Percentiles rank a stretch among this genome's conserved stretches.
phyloP scores from a whole-genome alignment of 768 basidiomycete species.

The Hebeloma cylindrosporum region DNA sequence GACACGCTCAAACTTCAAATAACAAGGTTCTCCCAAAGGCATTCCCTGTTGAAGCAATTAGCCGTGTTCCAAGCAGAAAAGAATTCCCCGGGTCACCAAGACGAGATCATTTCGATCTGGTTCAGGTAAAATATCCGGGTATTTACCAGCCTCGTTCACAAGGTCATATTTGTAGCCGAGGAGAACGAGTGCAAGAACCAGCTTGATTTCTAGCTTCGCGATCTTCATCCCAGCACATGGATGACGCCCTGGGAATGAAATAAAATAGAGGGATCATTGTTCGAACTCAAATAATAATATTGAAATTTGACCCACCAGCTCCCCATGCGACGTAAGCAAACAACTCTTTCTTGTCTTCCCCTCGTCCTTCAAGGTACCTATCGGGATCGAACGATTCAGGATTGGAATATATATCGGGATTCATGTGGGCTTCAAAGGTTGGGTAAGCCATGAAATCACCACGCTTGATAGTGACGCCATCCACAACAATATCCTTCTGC shows the following conservation, averaged over 20 bases:
- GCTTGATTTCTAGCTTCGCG: conserved; percentile 40
- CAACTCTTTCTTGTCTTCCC: conserved; percentile 35
- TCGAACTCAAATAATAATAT: not conserved
- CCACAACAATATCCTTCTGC: conserved; percentile 27
- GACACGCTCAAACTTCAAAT: conserved; percentile 21
- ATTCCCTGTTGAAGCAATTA: conserved; percentile 13
- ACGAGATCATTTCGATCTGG: conserved; percentile 35
- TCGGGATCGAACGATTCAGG: conserved; percentile 38
- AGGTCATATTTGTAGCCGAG: conserved; percentile 32
- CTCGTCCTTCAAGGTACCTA: conserved; percentile 30
- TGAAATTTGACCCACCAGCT: conserved; percentile 30
- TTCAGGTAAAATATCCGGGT: conserved; percentile 21
- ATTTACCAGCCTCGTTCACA: conserved; percentile 31
- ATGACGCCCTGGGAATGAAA: conserved; percentile 32
- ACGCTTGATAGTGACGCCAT: conserved; percentile 25
- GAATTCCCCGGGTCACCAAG: conserved; percentile 28
- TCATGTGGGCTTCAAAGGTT: conserved; percentile 34
- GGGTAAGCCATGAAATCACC: conserved; percentile 39
- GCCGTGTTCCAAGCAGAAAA: not conserved
- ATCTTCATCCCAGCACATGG: conserved; percentile 39
- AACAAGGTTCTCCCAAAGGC: conserved; percentile 25
- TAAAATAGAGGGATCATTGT: not conserved
- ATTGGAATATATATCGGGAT: conserved; percentile 35
- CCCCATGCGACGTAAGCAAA: conserved; percentile 42
- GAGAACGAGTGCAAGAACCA: conserved; percentile 34